Evolutionary conservation across 2,329 filamentous ascomycete genomes (phyloP).

Genomic region (Rasamsonia emersonii): DNA sequence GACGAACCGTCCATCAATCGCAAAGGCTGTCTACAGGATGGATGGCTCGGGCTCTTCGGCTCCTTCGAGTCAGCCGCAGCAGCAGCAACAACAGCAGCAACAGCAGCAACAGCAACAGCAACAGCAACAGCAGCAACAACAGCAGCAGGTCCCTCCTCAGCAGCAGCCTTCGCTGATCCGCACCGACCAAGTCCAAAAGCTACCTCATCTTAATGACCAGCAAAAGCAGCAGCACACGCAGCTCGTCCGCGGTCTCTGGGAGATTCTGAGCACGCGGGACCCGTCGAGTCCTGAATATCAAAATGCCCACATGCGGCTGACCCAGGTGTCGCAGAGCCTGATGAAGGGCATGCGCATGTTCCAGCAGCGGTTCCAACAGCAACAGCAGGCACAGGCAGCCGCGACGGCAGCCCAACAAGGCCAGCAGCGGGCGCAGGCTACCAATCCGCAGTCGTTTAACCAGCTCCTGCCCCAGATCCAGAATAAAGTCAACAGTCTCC

Average conservation of each 20-base stretch:
- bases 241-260: constrained; percentile 48
- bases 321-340: constrained; percentile 42
- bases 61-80: too few relatives aligned
- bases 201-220: constrained; percentile 45
- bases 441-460: constrained; percentile 30
- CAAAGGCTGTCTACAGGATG: constrained; percentile 17
- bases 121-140: too few relatives aligned
- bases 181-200: constrained; percentile 44
- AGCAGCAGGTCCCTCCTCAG: constrained; percentile 24
- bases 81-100: too few relatives aligned
- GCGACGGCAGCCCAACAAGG: constrained; percentile 21
- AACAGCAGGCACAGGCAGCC: constrained; percentile 21
- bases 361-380: constrained; percentile 31
- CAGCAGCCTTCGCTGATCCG: constrained; percentile 41
- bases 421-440: constrained; percentile 19
- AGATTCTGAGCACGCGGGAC: constrained; percentile 40
- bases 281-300: constrained; percentile 42
- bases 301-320: constrained; percentile 42
- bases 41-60: constrained; percentile 24
- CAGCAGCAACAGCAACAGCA: too few relatives aligned
- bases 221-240: constrained; percentile 49
- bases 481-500: constrained; percentile 36
- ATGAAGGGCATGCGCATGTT: constrained; percentile 45
- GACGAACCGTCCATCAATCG: background rate
- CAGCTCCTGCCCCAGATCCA: constrained; percentile 39